Conservation (phyloP, 306 rosid genomes). For the Vigna angularis region DNA sequence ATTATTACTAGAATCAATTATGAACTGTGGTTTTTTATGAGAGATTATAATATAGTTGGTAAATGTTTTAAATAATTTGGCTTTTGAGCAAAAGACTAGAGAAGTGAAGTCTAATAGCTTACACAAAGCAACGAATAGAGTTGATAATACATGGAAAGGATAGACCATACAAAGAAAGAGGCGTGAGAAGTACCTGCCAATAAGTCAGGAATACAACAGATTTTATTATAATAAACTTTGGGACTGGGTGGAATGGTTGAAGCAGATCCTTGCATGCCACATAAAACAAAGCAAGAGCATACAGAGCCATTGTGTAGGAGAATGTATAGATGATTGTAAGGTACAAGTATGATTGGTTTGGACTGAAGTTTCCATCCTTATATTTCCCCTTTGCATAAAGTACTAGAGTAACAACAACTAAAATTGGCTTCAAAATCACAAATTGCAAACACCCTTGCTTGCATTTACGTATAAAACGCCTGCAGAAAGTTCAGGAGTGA, state of each 20-base stretch:
- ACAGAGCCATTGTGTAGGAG: slow-evolving; percentile 92
- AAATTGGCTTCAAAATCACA: slow-evolving; percentile 87
- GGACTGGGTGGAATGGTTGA: slow-evolving; percentile 91
- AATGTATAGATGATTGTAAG: slow-evolving; percentile 83
- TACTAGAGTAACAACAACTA: slow-evolving; percentile 77
- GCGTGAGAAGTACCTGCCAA: slow-evolving; percentile 75
- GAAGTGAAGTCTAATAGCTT: neutral
- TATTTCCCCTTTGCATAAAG: slow-evolving; percentile 86
- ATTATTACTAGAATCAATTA: neutral
- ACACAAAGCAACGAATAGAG: slow-evolving; percentile 17
- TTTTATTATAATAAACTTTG: slow-evolving; percentile 87
- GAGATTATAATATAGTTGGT: neutral
- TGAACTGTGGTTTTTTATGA: neutral
- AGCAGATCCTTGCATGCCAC: slow-evolving; percentile 92
- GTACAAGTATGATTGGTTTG: slow-evolving; percentile 82
- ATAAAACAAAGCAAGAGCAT: slow-evolving; percentile 81
- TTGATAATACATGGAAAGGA: neutral
- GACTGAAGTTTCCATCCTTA: slow-evolving; percentile 89
- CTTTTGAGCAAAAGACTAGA: neutral
- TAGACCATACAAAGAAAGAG: neutral
- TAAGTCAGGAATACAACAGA: slow-evolving; percentile 93
- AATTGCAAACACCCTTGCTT: slow-evolving; percentile 94
- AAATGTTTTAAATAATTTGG: neutral
- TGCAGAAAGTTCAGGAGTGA: slow-evolving; percentile 49
- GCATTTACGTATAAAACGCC: slow-evolving; percentile 94